phyloP scores from a whole-genome alignment of 2,329 filamentous ascomycete species.

The Lecanosticta acicola region DNA sequence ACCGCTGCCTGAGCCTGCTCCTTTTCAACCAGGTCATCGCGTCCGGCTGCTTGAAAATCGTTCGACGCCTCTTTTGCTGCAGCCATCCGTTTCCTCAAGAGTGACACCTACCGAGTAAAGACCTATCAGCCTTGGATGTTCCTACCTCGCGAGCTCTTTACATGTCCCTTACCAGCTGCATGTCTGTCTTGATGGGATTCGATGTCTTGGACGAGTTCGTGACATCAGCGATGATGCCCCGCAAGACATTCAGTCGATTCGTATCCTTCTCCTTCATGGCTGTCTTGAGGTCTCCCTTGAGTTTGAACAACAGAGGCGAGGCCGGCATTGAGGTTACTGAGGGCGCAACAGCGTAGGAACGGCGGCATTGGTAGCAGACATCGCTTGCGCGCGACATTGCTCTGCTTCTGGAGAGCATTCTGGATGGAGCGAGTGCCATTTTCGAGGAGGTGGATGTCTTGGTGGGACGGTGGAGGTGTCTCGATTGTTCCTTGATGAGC shows the following conservation, averaged over 20 bases:
- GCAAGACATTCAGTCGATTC: conserved; percentile 62
- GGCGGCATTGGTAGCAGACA: conserved; percentile 25
- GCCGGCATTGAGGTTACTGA: conserved; percentile 24
- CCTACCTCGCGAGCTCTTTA: background rate
- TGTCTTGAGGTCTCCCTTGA: conserved; percentile 43
- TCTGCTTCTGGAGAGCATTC: conserved; percentile 15
- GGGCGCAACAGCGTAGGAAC: conserved; percentile 20
- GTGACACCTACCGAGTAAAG: conserved; percentile 36
- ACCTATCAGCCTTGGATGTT: background rate
- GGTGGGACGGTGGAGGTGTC: background rate
- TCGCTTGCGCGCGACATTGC: conserved; percentile 10
- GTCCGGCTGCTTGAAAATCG: conserved; percentile 59
- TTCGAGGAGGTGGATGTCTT: background rate
- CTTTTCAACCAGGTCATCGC: conserved; percentile 64
- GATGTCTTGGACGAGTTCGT: conserved; percentile 71
- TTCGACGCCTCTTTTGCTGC: conserved; percentile 53
- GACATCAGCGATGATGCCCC: conserved; percentile 61
- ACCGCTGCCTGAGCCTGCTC: conserved; percentile 62
- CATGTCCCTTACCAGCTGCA: conserved; percentile 47
- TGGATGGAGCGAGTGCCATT: conserved; percentile 4
- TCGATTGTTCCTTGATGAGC: background rate
- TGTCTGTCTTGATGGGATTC: conserved; percentile 63
- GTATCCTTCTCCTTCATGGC: conserved; percentile 47
- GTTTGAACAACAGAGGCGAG: conserved; percentile 40
- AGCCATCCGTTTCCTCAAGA: conserved; percentile 61